A percentile compares a stretch with the other conserved stretches of the same genome.
Conservation (phyloP, 129 eudicot genomes). For the Calendula officinalis region DNA sequence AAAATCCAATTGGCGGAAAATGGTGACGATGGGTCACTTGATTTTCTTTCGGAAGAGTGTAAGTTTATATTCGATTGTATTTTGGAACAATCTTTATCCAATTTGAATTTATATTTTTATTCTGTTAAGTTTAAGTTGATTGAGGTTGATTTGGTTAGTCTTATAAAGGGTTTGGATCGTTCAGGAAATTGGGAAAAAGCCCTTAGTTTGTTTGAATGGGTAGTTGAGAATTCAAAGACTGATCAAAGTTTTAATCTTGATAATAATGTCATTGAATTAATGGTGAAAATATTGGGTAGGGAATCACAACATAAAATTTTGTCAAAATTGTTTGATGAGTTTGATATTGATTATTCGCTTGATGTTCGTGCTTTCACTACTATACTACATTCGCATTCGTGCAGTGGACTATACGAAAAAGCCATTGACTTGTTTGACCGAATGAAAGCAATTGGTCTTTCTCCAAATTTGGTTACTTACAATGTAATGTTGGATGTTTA, state of each 20-base stretch:
- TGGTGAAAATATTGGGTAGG: constrained; percentile 82
- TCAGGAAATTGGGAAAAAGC: constrained; percentile 68
- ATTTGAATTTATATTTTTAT: constrained; percentile 49
- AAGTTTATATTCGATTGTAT: constrained; percentile 60
- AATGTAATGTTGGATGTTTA: constrained; percentile 97
- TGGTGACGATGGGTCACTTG: constrained; percentile 45
- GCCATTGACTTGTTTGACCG: constrained; percentile 59
- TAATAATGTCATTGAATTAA: constrained; percentile 54
- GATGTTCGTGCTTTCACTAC: constrained; percentile 86
- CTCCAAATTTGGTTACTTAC: constrained; percentile 79
- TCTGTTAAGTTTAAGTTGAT: constrained; percentile 51
- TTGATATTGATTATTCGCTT: constrained; percentile 50
- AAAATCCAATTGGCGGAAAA: constrained; percentile 11
- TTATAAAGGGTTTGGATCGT: constrained; percentile 73
- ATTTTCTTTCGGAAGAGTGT: constrained; percentile 50
- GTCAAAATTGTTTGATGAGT: constrained; percentile 60
- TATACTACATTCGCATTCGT: constrained; percentile 72
- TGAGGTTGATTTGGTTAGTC: constrained; percentile 57
- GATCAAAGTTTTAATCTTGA: constrained; percentile 39
- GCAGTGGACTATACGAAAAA: constrained; percentile 53
- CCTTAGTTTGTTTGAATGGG: constrained; percentile 80
- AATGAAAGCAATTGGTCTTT: constrained; percentile 53
- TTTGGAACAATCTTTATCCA: constrained; percentile 46
- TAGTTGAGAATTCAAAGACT: constrained; percentile 35
- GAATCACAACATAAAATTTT: constrained; percentile 68